Conservation (phyloP, 257 asterid genomes). For the Galeopsis tetrahit region DNA sequence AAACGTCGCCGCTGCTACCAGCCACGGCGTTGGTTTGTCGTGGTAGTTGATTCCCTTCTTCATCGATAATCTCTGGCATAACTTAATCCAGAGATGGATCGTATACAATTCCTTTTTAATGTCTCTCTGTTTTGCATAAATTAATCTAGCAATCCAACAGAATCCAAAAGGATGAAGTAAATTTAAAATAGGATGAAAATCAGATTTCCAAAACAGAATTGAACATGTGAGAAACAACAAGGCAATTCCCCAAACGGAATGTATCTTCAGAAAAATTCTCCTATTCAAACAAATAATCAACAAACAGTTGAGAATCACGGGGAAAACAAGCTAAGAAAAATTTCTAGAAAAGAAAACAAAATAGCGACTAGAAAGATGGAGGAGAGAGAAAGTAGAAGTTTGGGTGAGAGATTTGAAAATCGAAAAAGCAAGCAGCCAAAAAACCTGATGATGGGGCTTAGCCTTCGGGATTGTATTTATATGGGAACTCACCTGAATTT, state of each 20-base stretch:
- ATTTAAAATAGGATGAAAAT: not conserved
- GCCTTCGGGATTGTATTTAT: not conserved
- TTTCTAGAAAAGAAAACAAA: not conserved
- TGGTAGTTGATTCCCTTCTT: constrained; percentile 17
- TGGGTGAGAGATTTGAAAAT: not conserved
- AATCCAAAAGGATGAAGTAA: not conserved
- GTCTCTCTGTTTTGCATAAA: constrained; percentile 38
- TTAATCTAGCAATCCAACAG: constrained; percentile 30
- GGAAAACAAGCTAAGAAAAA: constrained; percentile 16
- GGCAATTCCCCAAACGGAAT: not conserved
- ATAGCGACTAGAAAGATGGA: not conserved
- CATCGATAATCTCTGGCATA: constrained; percentile 39
- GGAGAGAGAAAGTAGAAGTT: not conserved
- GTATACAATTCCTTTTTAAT: not conserved
- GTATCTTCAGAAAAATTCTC: not conserved
- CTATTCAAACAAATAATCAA: constrained; percentile 10
- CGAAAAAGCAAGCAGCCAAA: not conserved
- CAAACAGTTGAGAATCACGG: constrained; percentile 24
- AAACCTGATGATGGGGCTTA: constrained; percentile 24
- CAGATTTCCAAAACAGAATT: not conserved
- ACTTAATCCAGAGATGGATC: constrained; percentile 30
- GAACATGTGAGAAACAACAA: not conserved
- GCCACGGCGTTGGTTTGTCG: not conserved
- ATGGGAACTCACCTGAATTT: constrained; percentile 20
- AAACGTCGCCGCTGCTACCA: constrained; percentile 6